Evolutionary conservation across 345 rosid species (phyloP).

Genomic region (Eucalyptus curtisii): DNA sequence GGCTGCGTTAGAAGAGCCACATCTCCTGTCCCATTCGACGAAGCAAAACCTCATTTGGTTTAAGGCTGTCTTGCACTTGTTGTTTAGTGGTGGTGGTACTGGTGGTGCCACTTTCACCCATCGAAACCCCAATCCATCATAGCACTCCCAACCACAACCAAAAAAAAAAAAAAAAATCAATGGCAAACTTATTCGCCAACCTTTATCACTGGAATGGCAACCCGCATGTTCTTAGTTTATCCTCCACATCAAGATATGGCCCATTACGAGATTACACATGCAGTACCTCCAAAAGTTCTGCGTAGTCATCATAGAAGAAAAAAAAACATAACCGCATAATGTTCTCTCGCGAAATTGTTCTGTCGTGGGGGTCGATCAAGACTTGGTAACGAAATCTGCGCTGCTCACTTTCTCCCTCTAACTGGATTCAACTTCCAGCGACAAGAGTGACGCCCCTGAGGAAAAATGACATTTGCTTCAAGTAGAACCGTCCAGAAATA

Average conservation of each 20-base stretch:
- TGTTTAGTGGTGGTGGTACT: neutral
- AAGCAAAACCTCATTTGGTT: neutral
- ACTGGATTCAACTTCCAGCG: neutral
- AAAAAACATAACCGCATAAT: neutral
- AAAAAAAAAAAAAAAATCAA: neutral
- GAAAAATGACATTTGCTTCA: neutral
- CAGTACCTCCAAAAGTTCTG: neutral
- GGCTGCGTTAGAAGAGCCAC: neutral
- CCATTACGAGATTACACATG: neutral
- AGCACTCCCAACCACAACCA: neutral
- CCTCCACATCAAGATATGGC: neutral
- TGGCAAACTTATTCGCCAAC: neutral
- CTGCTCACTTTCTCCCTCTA: neutral
- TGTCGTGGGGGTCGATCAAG: neutral
- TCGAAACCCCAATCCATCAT: neutral
- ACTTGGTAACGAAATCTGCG: neutral
- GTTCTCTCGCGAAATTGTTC: neutral
- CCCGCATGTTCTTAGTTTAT: neutral
- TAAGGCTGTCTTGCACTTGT: neutral
- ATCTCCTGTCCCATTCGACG: neutral
- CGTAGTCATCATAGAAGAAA: neutral
- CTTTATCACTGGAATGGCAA: neutral
- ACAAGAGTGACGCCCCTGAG: neutral
- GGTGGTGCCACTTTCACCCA: neutral
- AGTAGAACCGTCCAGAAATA: neutral